phyloP scores from a whole-genome alignment of 441 rosid species.

The Adansonia madagascariensis region DNA sequence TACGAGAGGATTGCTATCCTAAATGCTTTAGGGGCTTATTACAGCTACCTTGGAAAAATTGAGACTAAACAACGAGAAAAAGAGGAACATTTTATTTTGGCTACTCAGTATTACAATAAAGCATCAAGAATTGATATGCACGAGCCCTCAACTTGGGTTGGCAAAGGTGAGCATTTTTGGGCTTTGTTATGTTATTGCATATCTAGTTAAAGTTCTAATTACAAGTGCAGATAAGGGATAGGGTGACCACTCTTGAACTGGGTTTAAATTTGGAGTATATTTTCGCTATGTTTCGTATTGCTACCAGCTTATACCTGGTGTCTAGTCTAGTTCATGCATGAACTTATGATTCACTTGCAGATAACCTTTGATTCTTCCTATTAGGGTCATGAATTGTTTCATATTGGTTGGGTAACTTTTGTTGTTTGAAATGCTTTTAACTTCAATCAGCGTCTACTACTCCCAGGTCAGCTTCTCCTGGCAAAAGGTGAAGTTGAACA shows the following conservation, averaged over 20 bases:
- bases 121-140: conserved; percentile 98
- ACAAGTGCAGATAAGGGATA: neutral
- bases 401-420: neutral
- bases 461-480: conserved; percentile 92
- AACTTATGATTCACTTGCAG: neutral
- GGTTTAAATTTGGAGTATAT: neutral
- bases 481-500: conserved; percentile 96
- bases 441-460: conserved; percentile 27
- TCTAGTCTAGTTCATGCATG: neutral
- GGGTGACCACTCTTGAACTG: conserved; percentile 13
- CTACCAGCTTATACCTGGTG: conserved; percentile 2
- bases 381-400: neutral
- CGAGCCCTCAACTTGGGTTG: conserved; percentile 99
- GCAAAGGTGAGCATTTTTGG: conserved; percentile 66
- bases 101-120: conserved; percentile 86
- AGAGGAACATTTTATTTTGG: conserved; percentile 89
- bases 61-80: conserved; percentile 87
- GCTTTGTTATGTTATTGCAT: neutral
- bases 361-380: neutral
- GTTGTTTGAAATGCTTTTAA: conserved; percentile 18
- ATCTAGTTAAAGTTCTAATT: neutral
- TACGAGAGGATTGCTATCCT: conserved; percentile 97
- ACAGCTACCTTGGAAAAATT: conserved; percentile 89
- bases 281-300: neutral
- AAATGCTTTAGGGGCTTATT: conserved; percentile 93